phyloP scores from a whole-genome alignment of 768 basidiomycete species.

The Strobilomyces echinocephalus region DNA sequence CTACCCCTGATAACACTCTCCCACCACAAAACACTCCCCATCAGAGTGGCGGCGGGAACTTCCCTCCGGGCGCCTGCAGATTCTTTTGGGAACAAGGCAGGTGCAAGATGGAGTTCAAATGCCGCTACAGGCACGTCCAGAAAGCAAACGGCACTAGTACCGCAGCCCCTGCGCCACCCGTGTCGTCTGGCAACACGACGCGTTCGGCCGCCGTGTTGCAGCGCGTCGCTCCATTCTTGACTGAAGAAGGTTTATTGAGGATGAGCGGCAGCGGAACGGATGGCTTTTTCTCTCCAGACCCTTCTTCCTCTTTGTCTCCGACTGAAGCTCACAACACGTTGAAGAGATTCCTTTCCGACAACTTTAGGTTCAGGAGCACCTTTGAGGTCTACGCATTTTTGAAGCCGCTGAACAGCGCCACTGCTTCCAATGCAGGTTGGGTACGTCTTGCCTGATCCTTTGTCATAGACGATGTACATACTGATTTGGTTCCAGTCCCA shows the following conservation, averaged over 20 bases:
- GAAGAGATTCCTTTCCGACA: constrained; percentile 39
- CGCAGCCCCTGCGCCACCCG: constrained; percentile 7
- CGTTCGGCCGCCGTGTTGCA: constrained; percentile 17
- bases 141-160: constrained; percentile 1
- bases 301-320: constrained; percentile 34
- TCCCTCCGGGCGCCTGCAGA: constrained; percentile 39
- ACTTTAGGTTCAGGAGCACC: constrained; percentile 38
- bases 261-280: constrained; percentile 41
- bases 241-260: constrained; percentile 41
- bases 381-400: constrained; percentile 46
- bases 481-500: constrained; percentile 30
- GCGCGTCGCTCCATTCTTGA: constrained; percentile 42
- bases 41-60: constrained; percentile 2
- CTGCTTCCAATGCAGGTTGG: constrained; percentile 37
- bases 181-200: background rate
- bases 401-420: constrained; percentile 34
- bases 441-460: constrained; percentile 26
- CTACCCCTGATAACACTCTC: constrained; percentile 5
- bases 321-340: constrained; percentile 44
- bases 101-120: constrained; percentile 45
- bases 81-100: constrained; percentile 45
- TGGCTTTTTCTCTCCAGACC: constrained; percentile 36
- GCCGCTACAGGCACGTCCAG: constrained; percentile 38
- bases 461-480: background rate
- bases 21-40: background rate